These are phyloP conservation scores for Fusarium sp. DNA, from an alignment of 2,329 filamentous ascomycete species.

Conservation along the genomic window DNA sequence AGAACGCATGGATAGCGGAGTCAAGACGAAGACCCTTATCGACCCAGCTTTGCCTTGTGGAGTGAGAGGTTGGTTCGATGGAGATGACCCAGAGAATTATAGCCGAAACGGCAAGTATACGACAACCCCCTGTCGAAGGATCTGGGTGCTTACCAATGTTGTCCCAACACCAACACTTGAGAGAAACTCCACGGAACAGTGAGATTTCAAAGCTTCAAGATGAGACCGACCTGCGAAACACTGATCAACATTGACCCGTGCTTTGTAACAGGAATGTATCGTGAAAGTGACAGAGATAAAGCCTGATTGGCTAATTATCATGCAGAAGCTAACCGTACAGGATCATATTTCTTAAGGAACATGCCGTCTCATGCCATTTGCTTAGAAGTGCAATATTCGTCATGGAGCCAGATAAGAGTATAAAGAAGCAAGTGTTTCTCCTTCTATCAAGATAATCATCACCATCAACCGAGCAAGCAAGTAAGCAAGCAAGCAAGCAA, in stretches of 20 bases:
- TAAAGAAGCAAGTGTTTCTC: constrained; percentile 1
- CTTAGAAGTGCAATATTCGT: neutral
- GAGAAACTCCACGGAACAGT: constrained; percentile 8
- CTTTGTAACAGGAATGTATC: neutral
- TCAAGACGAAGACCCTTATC: neutral
- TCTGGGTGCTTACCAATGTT: neutral
- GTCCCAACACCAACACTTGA: neutral
- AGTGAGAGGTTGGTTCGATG: neutral
- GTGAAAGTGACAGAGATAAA: neutral
- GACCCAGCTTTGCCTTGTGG: neutral
- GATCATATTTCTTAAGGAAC: neutral
- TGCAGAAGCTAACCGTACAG: neutral
- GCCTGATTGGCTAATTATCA: neutral
- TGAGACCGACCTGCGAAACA: neutral
- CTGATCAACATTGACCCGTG: too few relatives aligned
- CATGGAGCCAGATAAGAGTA: neutral
- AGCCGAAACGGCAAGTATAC: neutral
- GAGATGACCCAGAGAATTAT: neutral
- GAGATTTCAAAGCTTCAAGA: constrained; percentile 17
- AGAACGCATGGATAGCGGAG: neutral
- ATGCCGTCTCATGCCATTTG: neutral
- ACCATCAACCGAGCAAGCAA: neutral
- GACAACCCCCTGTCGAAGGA: neutral
- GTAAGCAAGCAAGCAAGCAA: neutral
- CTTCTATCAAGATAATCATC: neutral